Percentiles rank a stretch among this genome's conserved stretches.
phyloP scores from a whole-genome alignment of 2,329 filamentous ascomycete species.

The Xylaria sp. region DNA sequence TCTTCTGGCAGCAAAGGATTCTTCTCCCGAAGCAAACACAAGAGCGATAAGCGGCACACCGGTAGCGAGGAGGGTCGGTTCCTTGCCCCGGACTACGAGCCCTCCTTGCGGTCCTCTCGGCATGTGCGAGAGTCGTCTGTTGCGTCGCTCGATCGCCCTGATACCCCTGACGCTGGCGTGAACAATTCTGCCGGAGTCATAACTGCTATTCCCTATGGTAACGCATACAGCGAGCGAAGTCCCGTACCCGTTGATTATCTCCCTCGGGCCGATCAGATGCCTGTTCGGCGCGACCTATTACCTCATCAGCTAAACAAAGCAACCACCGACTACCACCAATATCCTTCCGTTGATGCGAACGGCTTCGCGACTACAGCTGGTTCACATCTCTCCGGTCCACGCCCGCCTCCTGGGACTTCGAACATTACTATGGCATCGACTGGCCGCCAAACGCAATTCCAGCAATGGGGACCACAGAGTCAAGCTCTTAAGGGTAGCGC shows the following conservation, averaged over 20 bases:
- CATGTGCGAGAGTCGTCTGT: constrained; percentile 79
- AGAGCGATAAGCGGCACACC: constrained; percentile 72
- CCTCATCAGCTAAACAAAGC: constrained; percentile 86
- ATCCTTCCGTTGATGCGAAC: constrained; percentile 76
- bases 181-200: constrained; percentile 85
- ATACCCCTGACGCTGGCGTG: constrained; percentile 72
- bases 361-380: constrained; percentile 60
- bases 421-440: constrained; percentile 79
- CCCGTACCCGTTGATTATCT: constrained; percentile 80
- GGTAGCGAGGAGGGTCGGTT: constrained; percentile 69
- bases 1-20: constrained; percentile 78
- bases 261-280: constrained; percentile 72
- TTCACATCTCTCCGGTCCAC: constrained; percentile 69
- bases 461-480: constrained; percentile 75
- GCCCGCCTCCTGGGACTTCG: constrained; percentile 66
- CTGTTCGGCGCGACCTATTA: constrained; percentile 75
- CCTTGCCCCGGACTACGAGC: constrained; percentile 68
- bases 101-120: constrained; percentile 76
- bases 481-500: constrained; percentile 62
- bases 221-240: constrained; percentile 72
- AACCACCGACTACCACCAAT: constrained; percentile 86
- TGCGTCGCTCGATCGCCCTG: constrained; percentile 75
- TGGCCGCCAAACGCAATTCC: constrained; percentile 77
- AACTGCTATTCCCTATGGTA: constrained; percentile 89
- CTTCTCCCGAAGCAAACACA: constrained; percentile 90